Evolutionary conservation across 1,139 yeast genomes (phyloP).

Genomic region (Candida tetrigidarum): DNA sequence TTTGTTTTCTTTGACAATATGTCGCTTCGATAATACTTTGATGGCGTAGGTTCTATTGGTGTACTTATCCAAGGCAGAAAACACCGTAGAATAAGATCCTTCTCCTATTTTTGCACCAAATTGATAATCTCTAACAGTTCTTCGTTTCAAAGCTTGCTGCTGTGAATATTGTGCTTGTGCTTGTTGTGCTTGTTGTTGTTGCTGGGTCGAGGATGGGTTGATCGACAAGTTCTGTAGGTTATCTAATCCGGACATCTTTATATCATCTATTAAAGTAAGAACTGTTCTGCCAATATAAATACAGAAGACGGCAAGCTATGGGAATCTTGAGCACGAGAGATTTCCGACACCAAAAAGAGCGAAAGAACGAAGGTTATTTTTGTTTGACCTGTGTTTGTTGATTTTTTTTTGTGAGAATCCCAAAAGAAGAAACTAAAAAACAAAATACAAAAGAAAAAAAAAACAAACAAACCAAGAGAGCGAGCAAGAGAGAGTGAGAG

Average conservation of each 20-base stretch:
- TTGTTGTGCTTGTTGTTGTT: slow-evolving; percentile 8
- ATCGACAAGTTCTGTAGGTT: slow-evolving; percentile 8
- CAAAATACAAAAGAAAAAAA: neutral
- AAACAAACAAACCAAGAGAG: neutral
- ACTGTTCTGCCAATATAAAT: neutral
- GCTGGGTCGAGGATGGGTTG: slow-evolving; percentile 2
- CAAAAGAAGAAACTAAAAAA: neutral
- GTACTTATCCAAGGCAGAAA: slow-evolving; percentile 64
- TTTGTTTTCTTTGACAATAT: slow-evolving; percentile 77
- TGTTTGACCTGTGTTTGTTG: neutral
- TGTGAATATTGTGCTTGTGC: slow-evolving; percentile 7
- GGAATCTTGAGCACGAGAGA: neutral
- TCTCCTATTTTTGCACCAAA: slow-evolving; percentile 77
- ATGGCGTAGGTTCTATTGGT: slow-evolving; percentile 68
- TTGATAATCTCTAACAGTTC: slow-evolving; percentile 67
- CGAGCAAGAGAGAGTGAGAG: neutral
- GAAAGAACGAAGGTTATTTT: neutral
- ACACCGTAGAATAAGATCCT: slow-evolving; percentile 82
- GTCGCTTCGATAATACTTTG: slow-evolving; percentile 73
- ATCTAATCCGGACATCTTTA: slow-evolving; percentile 5
- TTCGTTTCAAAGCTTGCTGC: slow-evolving; percentile 18
- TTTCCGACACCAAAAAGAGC: neutral
- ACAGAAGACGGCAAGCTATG: neutral
- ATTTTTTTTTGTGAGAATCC: slow-evolving; percentile 3
- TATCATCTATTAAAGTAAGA: neutral